Evolutionary conservation across 108 stramenopile species (phyloP).

Genomic region (Skeletonema marinoi): DNA sequence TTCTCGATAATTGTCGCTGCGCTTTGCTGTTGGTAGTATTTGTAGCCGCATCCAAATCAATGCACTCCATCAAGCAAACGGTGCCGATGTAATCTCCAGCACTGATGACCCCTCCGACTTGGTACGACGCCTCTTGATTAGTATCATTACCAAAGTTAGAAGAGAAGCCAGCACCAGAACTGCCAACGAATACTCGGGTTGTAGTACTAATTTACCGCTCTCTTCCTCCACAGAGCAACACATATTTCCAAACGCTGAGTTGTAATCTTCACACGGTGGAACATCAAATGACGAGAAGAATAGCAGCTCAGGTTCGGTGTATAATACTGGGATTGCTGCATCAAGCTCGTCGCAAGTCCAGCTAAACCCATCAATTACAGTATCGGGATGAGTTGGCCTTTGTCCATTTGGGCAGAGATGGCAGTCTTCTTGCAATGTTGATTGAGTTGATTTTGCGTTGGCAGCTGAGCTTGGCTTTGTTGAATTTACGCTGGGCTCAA

Average conservation of each 20-base stretch:
- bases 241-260: neutral
- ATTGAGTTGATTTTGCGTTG: neutral
- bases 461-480: too few species aligned
- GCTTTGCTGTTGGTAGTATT: too few species aligned
- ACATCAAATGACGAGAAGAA: neutral
- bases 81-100: too few species aligned
- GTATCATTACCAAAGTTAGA: neutral
- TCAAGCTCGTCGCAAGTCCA: conserved; percentile 6
- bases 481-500: neutral
- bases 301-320: neutral
- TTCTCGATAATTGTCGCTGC: too few species aligned
- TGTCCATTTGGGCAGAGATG: neutral
- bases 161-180: neutral
- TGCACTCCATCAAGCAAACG: too few species aligned
- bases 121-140: neutral
- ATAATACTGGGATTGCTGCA: conserved; percentile 6
- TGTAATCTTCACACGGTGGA: neutral
- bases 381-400: neutral
- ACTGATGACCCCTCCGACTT: neutral
- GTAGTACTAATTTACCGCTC: neutral
- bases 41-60: too few species aligned
- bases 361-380: neutral
- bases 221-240: neutral
- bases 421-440: neutral
- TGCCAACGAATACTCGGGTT: neutral